Evolutionary conservation across 192 early-diverging fungal genomes (phyloP).

Genomic region (Podila epigama): DNA sequence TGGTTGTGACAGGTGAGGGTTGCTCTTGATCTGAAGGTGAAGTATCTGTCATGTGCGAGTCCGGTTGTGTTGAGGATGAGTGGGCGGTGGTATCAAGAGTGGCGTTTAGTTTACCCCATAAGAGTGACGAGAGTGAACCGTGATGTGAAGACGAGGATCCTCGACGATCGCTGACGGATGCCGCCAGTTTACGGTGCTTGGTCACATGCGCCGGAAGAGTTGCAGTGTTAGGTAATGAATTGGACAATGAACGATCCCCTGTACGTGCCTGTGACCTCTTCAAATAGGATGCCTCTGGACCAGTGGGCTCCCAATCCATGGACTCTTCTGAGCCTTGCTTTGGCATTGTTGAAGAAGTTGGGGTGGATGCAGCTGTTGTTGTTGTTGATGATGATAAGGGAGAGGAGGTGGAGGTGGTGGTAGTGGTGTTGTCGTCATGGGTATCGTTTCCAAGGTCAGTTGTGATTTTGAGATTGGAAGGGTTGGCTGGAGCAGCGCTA

Average conservation of each 20-base stretch:
- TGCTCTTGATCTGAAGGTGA: no score
- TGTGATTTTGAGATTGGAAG: slow-evolving; percentile 7
- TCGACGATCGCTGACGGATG: slow-evolving; percentile 4
- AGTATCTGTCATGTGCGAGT: no score
- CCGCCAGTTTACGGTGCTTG: slow-evolving; percentile 11
- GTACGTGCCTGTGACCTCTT: background rate
- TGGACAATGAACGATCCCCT: slow-evolving; percentile 6
- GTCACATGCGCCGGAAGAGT: slow-evolving; percentile 15
- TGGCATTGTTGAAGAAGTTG: background rate
- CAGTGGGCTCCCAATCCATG: slow-evolving; percentile 42
- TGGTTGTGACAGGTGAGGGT: no score
- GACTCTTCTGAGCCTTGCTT: background rate
- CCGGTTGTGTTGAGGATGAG: background rate
- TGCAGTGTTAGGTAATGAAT: slow-evolving; percentile 21
- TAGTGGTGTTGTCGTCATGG: background rate
- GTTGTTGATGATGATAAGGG: background rate
- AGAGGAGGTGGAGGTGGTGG: slow-evolving; percentile 1
- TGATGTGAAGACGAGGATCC: slow-evolving; percentile 20
- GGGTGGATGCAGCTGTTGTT: background rate
- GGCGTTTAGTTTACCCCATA: slow-evolving; percentile 18
- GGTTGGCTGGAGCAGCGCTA: background rate
- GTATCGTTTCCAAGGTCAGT: slow-evolving; percentile 3
- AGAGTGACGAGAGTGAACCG: slow-evolving; percentile 4
- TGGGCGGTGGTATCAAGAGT: slow-evolving; percentile 7
- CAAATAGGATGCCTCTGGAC: slow-evolving; percentile 15